These are phyloP conservation scores for Sequoia sempervirens DNA, from an alignment of 75 land plant species.

Conservation along the genomic window DNA sequence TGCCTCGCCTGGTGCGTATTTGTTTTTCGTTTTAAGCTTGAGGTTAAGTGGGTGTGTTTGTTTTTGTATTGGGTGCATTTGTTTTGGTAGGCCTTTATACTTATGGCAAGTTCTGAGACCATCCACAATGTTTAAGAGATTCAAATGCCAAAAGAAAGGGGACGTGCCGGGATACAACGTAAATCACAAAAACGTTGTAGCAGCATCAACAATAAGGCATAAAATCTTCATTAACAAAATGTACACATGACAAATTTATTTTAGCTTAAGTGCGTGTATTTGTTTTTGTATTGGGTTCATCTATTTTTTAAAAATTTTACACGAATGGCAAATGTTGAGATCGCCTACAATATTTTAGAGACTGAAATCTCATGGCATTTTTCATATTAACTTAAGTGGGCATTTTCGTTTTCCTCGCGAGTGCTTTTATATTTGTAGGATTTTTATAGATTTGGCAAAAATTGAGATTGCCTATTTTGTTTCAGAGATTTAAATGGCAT, in stretches of 20 bases:
- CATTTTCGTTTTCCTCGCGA: background rate
- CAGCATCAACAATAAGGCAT: background rate
- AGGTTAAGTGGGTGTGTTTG: background rate
- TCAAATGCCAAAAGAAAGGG: background rate
- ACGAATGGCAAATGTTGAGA: background rate
- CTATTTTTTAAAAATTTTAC: background rate
- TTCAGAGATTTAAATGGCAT: no score
- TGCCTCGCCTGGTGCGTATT: slow-evolving; percentile 66
- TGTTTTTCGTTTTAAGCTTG: background rate
- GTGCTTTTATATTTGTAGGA: background rate
- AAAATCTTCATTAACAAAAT: background rate
- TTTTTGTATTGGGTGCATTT: background rate
- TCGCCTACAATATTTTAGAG: background rate
- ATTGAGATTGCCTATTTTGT: no score
- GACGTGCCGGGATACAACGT: background rate
- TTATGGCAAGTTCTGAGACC: background rate
- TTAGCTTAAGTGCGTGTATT: background rate
- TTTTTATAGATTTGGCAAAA: background rate
- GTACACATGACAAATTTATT: background rate
- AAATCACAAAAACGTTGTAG: background rate
- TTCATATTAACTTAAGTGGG: background rate
- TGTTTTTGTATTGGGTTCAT: background rate
- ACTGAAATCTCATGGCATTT: background rate
- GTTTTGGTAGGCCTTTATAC: background rate
- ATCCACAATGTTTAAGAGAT: background rate